Conservation (phyloP, 257 asterid species). For the Cynanchum wilfordii region DNA sequence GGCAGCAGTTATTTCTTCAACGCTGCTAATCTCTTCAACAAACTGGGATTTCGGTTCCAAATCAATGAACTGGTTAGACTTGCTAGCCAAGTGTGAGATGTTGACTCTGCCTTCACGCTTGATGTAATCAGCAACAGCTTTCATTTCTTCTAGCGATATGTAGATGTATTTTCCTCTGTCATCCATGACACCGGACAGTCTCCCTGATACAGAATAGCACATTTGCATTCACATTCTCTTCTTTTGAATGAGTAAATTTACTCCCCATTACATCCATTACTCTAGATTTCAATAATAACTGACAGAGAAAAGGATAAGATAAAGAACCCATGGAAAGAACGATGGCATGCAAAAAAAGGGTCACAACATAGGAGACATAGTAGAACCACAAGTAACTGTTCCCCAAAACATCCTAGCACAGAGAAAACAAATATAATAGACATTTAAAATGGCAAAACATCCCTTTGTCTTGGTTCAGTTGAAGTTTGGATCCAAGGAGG, state of each 20-base stretch:
- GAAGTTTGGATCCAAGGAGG: background rate
- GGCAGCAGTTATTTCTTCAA: slow-evolving; percentile 53
- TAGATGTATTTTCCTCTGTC: slow-evolving; percentile 95
- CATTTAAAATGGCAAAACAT: background rate
- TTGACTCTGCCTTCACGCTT: slow-evolving; percentile 88
- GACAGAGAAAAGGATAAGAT: background rate
- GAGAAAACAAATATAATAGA: background rate
- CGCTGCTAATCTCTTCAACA: slow-evolving; percentile 48
- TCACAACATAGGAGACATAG: background rate
- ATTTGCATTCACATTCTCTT: background rate
- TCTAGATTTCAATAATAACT: background rate
- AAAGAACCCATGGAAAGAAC: background rate
- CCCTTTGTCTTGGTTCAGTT: background rate
- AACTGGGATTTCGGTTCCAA: slow-evolving; percentile 70
- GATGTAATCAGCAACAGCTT: slow-evolving; percentile 93
- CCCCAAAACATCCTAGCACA: background rate
- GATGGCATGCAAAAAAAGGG: background rate
- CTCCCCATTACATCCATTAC: background rate
- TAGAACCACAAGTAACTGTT: background rate
- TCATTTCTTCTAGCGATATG: slow-evolving; percentile 89
- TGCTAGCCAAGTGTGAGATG: slow-evolving; percentile 93
- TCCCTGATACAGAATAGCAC: slow-evolving; percentile 42
- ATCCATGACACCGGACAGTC: slow-evolving; percentile 95
- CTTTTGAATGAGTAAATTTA: background rate
- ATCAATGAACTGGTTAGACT: slow-evolving; percentile 93